These are phyloP conservation scores for Leccinum colubrinum DNA, from an alignment of 1,284 basidiomycete species.

Conservation along the genomic window DNA sequence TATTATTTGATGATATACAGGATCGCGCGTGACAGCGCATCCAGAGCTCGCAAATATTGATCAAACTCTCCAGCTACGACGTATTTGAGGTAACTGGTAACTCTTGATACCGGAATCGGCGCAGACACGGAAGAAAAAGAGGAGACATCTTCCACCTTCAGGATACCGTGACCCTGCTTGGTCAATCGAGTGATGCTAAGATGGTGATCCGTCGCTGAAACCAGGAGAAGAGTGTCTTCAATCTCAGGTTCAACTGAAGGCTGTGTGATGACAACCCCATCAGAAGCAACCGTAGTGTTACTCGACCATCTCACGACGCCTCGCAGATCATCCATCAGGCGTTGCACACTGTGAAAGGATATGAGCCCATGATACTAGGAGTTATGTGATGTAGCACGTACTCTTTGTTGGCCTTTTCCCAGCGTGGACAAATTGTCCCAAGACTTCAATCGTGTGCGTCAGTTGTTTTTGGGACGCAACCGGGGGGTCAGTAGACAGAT, in stretches of 20 bases:
- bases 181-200: constrained; percentile 95
- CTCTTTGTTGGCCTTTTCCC: constrained; percentile 79
- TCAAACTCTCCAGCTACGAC: constrained; percentile 76
- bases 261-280: constrained; percentile 40
- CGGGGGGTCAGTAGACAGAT: constrained; percentile 77
- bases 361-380: constrained; percentile 10
- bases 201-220: constrained; percentile 95
- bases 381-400: constrained; percentile 39
- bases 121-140: constrained; percentile 99
- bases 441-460: constrained; percentile 77
- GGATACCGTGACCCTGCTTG: constrained; percentile 80
- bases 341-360: constrained; percentile 42
- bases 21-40: constrained; percentile 94
- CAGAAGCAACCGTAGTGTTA: constrained; percentile 34
- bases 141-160: constrained; percentile 95
- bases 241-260: constrained; percentile 62
- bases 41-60: constrained; percentile 88
- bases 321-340: constrained; percentile 72
- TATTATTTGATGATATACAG: constrained; percentile 81
- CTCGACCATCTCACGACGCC: constrained; percentile 48
- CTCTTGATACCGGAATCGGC: constrained; percentile 88
- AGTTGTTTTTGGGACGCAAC: constrained; percentile 82
- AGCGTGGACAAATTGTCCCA: constrained; percentile 69
- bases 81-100: constrained; percentile 75
- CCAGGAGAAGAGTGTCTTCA: constrained; percentile 71